Evolutionary conservation across 169 alveolate genomes (phyloP), one percentile per base, ranked within the genome.

Genomic region (Pseudocohnilembus persalinus): DNA sequence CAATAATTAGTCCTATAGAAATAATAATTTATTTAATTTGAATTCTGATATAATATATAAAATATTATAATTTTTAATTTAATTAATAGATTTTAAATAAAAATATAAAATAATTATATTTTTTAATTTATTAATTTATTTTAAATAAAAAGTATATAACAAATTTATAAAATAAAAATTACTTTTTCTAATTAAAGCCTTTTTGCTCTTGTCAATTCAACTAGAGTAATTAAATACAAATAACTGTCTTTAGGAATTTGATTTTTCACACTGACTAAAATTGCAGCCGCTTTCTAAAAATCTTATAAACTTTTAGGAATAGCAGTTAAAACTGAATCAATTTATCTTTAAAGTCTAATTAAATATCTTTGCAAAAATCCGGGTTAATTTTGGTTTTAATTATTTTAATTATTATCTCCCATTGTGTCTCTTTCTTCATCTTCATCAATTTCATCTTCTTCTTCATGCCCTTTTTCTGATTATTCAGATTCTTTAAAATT

Each of bases 201-300:
- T 83, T 93, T 91, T 80, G 94, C 89, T 85, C 90, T 92, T 6
- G 94, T 93, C 74, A 91, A 84, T 82, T 95, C 96, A 16, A 95
- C 92, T 31, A 92, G 83, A 72, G 95, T 92, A 30, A 93, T 91
- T 11, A 92, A 75, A 11, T 49, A 20, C 20, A 49, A 20, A 4
- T 4, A 20, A 49, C 20, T 4, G 73, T 93, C 91, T 88, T 94
- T 91, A 73, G 92, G 93, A n/a, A 95, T 88, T 63, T 92, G 49
- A 68, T 92, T 92, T 76, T 91, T 88, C 30, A 95, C 89, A 6
- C 95, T 89, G 77, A 89, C 83, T 75, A 95, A 79, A 27, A 95
- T 88, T 0, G 96, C 89, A 15, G 89, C 90, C 32, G 94, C 87
- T 65, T 95, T 95, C 88, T 95, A 96, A 68, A 92, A 95, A 65